phyloP scores from a whole-genome alignment of 2,329 filamentous ascomycete genomes.

The Neopestalotiopsis sp. region DNA sequence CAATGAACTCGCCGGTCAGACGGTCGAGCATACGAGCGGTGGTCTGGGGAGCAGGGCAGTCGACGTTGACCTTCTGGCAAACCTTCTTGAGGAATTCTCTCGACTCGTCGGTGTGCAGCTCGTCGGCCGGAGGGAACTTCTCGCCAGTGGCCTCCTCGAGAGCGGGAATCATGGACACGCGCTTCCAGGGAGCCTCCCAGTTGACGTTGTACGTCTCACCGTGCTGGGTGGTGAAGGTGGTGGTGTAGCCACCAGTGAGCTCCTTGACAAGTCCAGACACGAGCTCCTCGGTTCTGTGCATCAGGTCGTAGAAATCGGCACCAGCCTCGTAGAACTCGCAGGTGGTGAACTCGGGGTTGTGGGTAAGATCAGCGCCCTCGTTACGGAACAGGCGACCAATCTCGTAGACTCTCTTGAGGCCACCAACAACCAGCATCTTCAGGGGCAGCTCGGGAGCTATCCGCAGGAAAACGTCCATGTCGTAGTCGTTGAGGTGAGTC shows the following conservation, averaged over 20 bases:
- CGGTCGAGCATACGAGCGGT: constrained; percentile 97
- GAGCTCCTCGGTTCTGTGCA: constrained; percentile 91
- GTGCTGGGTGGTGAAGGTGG: constrained; percentile 82
- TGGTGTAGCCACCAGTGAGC: constrained; percentile 83
- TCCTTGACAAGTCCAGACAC: constrained; percentile 89
- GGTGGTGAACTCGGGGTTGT: constrained; percentile 98
- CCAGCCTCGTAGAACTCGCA: constrained; percentile 98
- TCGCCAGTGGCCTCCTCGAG: constrained; percentile 89
- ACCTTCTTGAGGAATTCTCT: constrained; percentile 76
- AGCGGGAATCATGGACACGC: constrained; percentile 93
- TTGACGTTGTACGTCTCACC: constrained; percentile 91
- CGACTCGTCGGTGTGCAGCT: constrained; percentile 89
- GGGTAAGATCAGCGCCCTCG: constrained; percentile 88
- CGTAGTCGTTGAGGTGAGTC: constrained; percentile 94
- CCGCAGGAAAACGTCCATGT: constrained; percentile 94
- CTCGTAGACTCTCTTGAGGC: constrained; percentile 93
- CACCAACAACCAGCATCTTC: constrained; percentile 95
- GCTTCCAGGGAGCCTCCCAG: constrained; percentile 94
- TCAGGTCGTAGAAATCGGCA: constrained; percentile 87
- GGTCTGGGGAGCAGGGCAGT: constrained; percentile 88
- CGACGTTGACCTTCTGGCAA: constrained; percentile 79
- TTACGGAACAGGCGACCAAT: constrained; percentile 96
- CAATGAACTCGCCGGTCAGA: constrained; percentile 91
- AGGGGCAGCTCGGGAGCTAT: constrained; percentile 95
- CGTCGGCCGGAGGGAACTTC: constrained; percentile 88